phyloP scores from a whole-genome alignment of 306 rosid species.

The Vicia sativa region DNA sequence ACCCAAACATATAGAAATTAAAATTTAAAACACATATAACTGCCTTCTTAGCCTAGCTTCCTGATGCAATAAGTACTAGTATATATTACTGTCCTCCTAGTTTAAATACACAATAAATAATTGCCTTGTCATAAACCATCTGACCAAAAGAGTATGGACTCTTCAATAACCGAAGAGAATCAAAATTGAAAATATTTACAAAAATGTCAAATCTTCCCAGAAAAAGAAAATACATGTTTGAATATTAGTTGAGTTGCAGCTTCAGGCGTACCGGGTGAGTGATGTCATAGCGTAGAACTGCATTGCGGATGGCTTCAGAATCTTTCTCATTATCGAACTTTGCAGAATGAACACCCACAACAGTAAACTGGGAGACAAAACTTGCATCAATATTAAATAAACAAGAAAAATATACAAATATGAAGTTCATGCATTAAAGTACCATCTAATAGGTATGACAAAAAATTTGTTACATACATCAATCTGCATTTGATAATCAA shows the following conservation, averaged over 20 bases:
- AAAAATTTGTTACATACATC: constrained; percentile 20
- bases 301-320: constrained; percentile 94
- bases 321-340: constrained; percentile 97
- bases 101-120: background rate
- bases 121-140: background rate
- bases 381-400: constrained; percentile 32
- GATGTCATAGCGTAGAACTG: constrained; percentile 88
- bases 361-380: constrained; percentile 64
- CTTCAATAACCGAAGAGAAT: constrained; percentile 7
- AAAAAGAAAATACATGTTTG: background rate
- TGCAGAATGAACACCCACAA: constrained; percentile 98
- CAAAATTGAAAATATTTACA: constrained; percentile 29
- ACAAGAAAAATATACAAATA: constrained; percentile 9
- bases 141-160: background rate
- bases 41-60: background rate
- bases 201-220: background rate
- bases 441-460: constrained; percentile 19
- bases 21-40: background rate
- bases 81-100: background rate
- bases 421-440: constrained; percentile 26
- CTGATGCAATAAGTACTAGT: background rate
- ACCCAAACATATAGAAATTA: constrained; percentile 7
- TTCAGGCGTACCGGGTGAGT: constrained; percentile 82
- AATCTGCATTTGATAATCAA: constrained; percentile 31
- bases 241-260: constrained; percentile 31